A percentile compares a stretch with the other conserved stretches of the same genome.
Evolutionary conservation across 2,329 filamentous ascomycete species (phyloP).

Genomic region (Canariomyces notabilis): DNA sequence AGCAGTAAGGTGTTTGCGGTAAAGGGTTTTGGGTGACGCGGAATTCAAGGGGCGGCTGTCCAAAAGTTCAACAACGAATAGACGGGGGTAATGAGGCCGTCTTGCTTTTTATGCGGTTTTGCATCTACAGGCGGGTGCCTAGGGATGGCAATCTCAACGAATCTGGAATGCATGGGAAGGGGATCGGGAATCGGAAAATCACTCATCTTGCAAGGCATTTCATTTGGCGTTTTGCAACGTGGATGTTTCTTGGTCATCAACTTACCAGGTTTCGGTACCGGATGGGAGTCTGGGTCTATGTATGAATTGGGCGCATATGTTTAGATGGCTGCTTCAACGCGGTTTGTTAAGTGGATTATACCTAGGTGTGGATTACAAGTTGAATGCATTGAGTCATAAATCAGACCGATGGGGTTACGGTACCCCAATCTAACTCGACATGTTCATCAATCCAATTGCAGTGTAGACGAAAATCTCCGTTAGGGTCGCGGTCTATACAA

Average conservation of each 20-base stretch:
- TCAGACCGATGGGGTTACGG: background rate
- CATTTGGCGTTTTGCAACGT: constrained; percentile 33
- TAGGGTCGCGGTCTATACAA: too few relatives aligned
- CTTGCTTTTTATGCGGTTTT: constrained; percentile 11
- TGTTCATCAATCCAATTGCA: too few relatives aligned
- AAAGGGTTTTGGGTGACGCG: background rate
- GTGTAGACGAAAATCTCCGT: too few relatives aligned
- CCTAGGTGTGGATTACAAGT: too few relatives aligned
- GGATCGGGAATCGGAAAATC: constrained; percentile 24
- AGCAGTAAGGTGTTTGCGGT: constrained; percentile 5
- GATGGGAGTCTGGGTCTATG: constrained; percentile 26
- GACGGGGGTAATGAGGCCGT: constrained; percentile 9
- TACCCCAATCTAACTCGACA: too few relatives aligned
- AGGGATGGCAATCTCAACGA: constrained; percentile 24
- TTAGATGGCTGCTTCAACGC: constrained; percentile 37
- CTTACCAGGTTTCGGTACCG: constrained; percentile 23
- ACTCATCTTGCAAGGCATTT: constrained; percentile 30
- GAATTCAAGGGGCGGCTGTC: background rate
- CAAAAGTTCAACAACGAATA: constrained; percentile 20
- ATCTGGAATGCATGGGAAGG: constrained; percentile 20
- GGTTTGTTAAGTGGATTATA: constrained; percentile 22
- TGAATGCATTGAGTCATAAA: background rate
- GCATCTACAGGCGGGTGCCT: constrained; percentile 11
- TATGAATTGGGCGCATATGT: constrained; percentile 5
- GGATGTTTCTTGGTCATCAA: constrained; percentile 24